A percentile compares a stretch with the other conserved stretches of the same genome.
phyloP scores from a whole-genome alignment of 176 grass and related monocot species.

The Paspalum notatum region DNA sequence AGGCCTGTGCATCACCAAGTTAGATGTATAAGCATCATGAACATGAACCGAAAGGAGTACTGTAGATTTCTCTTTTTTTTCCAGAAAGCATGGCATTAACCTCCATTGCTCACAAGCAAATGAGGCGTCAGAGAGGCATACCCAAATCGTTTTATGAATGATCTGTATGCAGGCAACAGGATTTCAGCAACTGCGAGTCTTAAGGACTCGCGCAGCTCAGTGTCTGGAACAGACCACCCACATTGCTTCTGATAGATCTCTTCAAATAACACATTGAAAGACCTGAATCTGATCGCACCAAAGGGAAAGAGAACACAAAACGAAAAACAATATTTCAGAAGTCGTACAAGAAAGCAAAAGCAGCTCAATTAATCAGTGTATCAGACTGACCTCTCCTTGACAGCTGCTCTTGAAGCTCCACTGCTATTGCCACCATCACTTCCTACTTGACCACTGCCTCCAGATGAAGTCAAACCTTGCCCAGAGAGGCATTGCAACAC shows the following conservation, averaged over 20 bases:
- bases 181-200: constrained; percentile 90
- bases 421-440: constrained; percentile 78
- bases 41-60: neutral
- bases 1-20: constrained; percentile 48
- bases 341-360: neutral
- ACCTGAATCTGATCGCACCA: constrained; percentile 70
- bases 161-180: constrained; percentile 89
- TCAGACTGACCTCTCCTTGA: constrained; percentile 77
- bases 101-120: constrained; percentile 17
- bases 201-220: constrained; percentile 77
- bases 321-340: constrained; percentile 23
- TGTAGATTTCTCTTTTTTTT: neutral
- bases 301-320: neutral
- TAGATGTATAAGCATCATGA: neutral
- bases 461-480: constrained; percentile 81
- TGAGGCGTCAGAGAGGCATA: constrained; percentile 47
- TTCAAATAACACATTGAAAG: constrained; percentile 83
- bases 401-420: constrained; percentile 72
- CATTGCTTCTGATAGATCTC: constrained; percentile 91
- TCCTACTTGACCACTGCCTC: constrained; percentile 57
- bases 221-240: constrained; percentile 92
- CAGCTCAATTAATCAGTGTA: neutral
- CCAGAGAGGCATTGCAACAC: constrained; percentile 76
- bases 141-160: constrained; percentile 87
- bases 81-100: neutral